These are phyloP conservation scores for Pseudogymnoascus sp. DNA, from an alignment of 2,329 filamentous ascomycete species.

Conservation along the genomic window DNA sequence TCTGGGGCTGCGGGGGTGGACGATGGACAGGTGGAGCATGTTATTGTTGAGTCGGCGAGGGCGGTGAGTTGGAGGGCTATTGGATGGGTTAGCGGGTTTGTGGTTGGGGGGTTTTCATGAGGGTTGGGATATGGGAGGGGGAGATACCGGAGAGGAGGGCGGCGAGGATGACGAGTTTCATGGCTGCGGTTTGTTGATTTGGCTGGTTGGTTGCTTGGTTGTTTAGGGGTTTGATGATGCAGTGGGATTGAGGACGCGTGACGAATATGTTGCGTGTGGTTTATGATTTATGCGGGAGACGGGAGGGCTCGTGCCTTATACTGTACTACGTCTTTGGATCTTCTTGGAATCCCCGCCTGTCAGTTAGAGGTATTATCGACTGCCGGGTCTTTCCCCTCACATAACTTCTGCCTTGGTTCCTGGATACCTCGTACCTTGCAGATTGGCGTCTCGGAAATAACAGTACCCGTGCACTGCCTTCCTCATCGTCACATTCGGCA, in stretches of 20 bases:
- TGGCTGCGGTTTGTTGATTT: background rate
- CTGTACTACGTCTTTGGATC: background rate
- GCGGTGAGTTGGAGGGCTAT: background rate
- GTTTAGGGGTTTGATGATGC: background rate
- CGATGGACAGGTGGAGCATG: background rate
- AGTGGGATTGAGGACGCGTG: background rate
- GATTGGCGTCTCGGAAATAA: background rate
- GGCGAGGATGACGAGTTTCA: background rate
- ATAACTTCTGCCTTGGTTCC: background rate
- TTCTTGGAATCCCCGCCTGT: background rate
- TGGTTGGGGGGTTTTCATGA: background rate
- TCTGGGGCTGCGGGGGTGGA: background rate
- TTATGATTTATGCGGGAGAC: background rate
- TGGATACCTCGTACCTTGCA: background rate
- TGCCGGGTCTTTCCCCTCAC: background rate
- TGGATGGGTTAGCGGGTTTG: background rate
- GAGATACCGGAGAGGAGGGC: background rate
- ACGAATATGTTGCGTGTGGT: background rate
- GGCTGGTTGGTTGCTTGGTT: background rate
- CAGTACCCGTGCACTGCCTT: background rate
- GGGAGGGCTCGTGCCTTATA: background rate
- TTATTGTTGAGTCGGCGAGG: background rate
- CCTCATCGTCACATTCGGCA: background rate
- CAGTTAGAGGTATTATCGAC: background rate
- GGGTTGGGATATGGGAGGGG: background rate